These are phyloP conservation scores for Deinandra increscens DNA, from an alignment of 129 eudicot genomes.

Conservation along the genomic window DNA sequence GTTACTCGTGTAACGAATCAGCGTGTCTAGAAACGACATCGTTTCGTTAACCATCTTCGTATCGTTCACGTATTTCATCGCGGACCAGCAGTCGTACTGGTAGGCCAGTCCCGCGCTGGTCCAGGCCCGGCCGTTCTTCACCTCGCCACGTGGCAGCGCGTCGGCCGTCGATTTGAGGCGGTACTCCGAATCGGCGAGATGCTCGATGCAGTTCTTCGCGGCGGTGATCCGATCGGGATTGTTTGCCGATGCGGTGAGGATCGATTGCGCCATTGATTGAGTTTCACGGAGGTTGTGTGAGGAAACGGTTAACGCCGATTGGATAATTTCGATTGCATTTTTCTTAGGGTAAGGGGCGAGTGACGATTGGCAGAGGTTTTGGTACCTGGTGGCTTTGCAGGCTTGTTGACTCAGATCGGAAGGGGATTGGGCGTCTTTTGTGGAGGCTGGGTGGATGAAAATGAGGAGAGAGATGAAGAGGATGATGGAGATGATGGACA, in stretches of 20 bases:
- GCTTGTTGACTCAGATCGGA: conserved; percentile 43
- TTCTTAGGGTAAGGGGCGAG: conserved; percentile 27
- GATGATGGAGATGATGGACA: conserved; percentile 41
- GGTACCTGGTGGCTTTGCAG: conserved; percentile 61
- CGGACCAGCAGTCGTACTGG: conserved; percentile 89
- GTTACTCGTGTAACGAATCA: conserved; percentile 48
- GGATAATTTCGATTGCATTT: conserved; percentile 38
- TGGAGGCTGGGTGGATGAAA: conserved; percentile 28
- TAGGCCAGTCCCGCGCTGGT: conserved; percentile 59
- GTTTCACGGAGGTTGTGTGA: conserved; percentile 37
- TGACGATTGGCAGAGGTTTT: conserved; percentile 40
- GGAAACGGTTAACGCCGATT: conserved; percentile 47
- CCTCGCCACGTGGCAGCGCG: conserved; percentile 46
- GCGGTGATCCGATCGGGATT: conserved; percentile 45
- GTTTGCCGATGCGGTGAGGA: conserved; percentile 34
- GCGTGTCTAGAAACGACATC: conserved; percentile 56
- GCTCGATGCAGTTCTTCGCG: conserved; percentile 53
- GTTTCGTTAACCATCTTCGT: conserved; percentile 45
- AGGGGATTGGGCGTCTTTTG: background rate
- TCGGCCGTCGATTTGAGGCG: conserved; percentile 39
- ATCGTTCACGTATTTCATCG: conserved; percentile 59
- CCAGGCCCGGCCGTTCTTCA: conserved; percentile 77
- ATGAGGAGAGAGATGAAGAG: conserved; percentile 53
- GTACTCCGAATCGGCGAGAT: conserved; percentile 33
- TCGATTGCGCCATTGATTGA: conserved; percentile 39